Base-by-base conservation (phyloP, 2,329 filamentous ascomycete species). In the Ophiostoma ips region DNA sequence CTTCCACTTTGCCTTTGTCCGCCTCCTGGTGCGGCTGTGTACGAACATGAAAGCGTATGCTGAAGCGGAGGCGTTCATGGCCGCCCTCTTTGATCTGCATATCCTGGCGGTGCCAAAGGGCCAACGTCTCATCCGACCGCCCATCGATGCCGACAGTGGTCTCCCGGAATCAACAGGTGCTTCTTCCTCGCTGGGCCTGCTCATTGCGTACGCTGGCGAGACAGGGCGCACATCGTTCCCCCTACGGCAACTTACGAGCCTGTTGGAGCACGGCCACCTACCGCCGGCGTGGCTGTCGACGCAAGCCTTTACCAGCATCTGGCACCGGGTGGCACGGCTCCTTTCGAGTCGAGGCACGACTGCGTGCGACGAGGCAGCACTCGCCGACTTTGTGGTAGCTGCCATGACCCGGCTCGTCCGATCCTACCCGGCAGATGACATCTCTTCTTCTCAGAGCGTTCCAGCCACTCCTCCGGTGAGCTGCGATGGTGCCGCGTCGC, bases 261-360 rank as follows among this genome's bases (percentile, higher is more conserved):
- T 74, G 16, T 55, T 75, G 21, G 55, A 59, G 5, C 56, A 55
- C 31, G 61, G 60, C 2, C 51, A 55, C 5, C 55, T 75, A 21
- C 69, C 69, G 0, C 48, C 60, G 5, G 61, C 66, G 10, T 75
- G 72, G 72, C 58, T 75, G 24, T 64, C 66, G 5, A 70, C 69
- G 0, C 60, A 56, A 21, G 64, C 63, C 3, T 69, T 73, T 49
- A 58, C 61, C n/a, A 51, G 54, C 1, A 38, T 71, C 28, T 75
- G 71, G 71, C 61, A 61, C 3, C 55, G 58, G 10, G 60, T 66
- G 3, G 59, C 68, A 18, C 64, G 64, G 18, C 55, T 54, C 8
- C 51, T 73, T 15, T 65, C 66, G 1, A 55, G 59, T 9, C 58
- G 58, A 15, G 19, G 35, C 11, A 15, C 19, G 12, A 36, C 51